Evolutionary conservation across 495 filamentous ascomycete genomes (phyloP).

Genomic region (Acidiella bohemica): DNA sequence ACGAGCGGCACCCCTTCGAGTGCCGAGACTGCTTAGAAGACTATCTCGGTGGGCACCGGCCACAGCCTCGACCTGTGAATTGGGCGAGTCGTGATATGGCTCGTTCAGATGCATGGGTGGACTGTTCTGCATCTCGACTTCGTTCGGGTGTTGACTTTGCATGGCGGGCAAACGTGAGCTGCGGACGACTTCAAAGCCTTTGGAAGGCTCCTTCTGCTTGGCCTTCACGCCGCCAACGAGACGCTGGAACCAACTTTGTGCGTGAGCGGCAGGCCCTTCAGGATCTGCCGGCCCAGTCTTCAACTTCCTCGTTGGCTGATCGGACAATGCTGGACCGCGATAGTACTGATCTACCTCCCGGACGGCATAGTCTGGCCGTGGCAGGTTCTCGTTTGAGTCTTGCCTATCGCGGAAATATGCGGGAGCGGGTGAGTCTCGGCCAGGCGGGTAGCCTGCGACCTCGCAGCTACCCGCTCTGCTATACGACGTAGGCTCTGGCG

Average conservation of each 20-base stretch:
- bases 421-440: constrained; percentile 28
- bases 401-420: constrained; percentile 24
- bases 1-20: too few relatives aligned
- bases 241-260: constrained; percentile 73
- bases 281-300: constrained; percentile 93
- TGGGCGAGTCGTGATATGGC: constrained; percentile 13
- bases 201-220: constrained; percentile 46
- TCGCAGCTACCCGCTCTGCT: constrained; percentile 15
- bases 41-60: too few relatives aligned
- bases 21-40: too few relatives aligned
- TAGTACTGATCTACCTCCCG: constrained; percentile 95
- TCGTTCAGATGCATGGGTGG: constrained; percentile 6
- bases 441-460: not conserved
- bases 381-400: constrained; percentile 6
- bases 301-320: constrained; percentile 63
- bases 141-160: constrained; percentile 14
- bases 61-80: not conserved
- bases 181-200: constrained; percentile 92
- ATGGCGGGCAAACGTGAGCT: constrained; percentile 54
- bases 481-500: constrained; percentile 26
- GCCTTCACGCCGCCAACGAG: constrained; percentile 54
- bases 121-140: constrained; percentile 15
- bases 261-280: constrained; percentile 73
- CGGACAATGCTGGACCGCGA: constrained; percentile 72
- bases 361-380: constrained; percentile 59